A percentile compares a stretch with the other conserved stretches of the same genome.
Conservation (phyloP, 23 red algal genomes). For the Gracilaria gracilis region DNA sequence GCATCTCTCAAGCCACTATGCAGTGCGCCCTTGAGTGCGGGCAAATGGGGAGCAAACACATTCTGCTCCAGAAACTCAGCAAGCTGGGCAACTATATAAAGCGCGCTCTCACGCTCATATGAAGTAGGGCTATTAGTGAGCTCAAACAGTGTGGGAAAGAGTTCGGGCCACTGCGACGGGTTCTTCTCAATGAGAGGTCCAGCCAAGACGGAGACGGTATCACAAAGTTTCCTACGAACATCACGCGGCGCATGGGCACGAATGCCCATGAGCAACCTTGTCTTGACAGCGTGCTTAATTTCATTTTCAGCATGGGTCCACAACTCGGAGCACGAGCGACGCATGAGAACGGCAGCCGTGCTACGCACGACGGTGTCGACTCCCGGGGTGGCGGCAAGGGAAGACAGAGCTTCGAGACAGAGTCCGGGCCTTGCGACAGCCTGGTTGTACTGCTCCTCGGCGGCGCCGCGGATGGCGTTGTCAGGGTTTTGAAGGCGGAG, state of each 20-base stretch:
- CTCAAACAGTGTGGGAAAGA: slow-evolving; percentile 71
- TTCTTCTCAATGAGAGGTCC: slow-evolving; percentile 41
- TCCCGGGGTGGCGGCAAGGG: slow-evolving; percentile 55
- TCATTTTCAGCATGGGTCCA: slow-evolving; percentile 77
- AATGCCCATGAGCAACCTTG: slow-evolving; percentile 67
- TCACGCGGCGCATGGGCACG: slow-evolving; percentile 60
- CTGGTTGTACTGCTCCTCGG: slow-evolving; percentile 80
- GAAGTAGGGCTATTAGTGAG: slow-evolving; percentile 41
- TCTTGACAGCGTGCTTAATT: slow-evolving; percentile 54
- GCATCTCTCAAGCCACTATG: slow-evolving; percentile 70
- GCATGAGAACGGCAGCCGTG: slow-evolving; percentile 81
- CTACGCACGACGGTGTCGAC: slow-evolving; percentile 72
- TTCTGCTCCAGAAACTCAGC: slow-evolving; percentile 58
- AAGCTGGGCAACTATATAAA: slow-evolving; percentile 86
- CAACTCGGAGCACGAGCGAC: slow-evolving; percentile 77
- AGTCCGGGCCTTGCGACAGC: slow-evolving; percentile 62
- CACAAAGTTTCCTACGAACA: slow-evolving; percentile 82
- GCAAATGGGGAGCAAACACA: slow-evolving; percentile 71
- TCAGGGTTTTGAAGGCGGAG: slow-evolving; percentile 84
- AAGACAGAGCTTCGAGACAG: slow-evolving; percentile 81
- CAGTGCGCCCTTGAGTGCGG: slow-evolving; percentile 56
- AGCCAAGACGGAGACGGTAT: slow-evolving; percentile 59
- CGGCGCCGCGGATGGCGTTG: slow-evolving; percentile 72
- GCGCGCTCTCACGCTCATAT: slow-evolving; percentile 76
- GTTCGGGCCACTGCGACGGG: slow-evolving; percentile 73